A percentile compares a stretch with the other conserved stretches of the same genome.
phyloP scores from a whole-genome alignment of 1,139 yeast genomes.

The Zhuliangozyma blackwelliae region DNA sequence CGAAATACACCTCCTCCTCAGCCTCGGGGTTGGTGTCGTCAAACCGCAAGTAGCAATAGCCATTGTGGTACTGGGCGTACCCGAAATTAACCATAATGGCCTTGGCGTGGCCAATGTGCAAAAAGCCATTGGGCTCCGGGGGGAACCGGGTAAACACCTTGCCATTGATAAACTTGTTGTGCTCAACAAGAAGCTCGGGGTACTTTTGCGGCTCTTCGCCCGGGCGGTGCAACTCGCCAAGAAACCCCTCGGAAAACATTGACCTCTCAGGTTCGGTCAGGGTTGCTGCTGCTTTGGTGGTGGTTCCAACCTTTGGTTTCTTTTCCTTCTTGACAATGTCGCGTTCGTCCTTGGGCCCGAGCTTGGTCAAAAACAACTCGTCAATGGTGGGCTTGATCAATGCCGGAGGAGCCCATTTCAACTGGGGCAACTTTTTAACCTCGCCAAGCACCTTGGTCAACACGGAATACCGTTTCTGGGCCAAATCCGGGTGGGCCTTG shows the following conservation, averaged over 20 bases:
- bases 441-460: constrained; percentile 76
- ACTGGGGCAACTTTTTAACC: constrained; percentile 63
- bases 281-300: constrained; percentile 14
- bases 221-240: constrained; percentile 91
- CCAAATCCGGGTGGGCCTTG: constrained; percentile 54
- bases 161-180: constrained; percentile 73
- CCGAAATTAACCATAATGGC: constrained; percentile 98
- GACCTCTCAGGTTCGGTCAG: constrained; percentile 48
- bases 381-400: constrained; percentile 85
- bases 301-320: constrained; percentile 35
- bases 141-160: constrained; percentile 92
- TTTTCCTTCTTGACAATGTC: constrained; percentile 80
- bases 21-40: constrained; percentile 99
- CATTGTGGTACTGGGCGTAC: constrained; percentile 79
- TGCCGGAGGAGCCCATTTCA: constrained; percentile 92
- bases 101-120: constrained; percentile 97
- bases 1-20: constrained; percentile 88
- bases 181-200: constrained; percentile 80
- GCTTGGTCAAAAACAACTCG: constrained; percentile 56
- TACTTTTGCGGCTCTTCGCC: constrained; percentile 91
- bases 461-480: constrained; percentile 67
- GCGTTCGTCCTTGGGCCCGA: constrained; percentile 96
- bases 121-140: constrained; percentile 96
- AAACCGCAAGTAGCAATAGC: constrained; percentile 85
- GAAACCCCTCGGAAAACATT: constrained; percentile 93